Conservation (phyloP, 164 flowering plant genomes). For the Tetracentron sinense region DNA sequence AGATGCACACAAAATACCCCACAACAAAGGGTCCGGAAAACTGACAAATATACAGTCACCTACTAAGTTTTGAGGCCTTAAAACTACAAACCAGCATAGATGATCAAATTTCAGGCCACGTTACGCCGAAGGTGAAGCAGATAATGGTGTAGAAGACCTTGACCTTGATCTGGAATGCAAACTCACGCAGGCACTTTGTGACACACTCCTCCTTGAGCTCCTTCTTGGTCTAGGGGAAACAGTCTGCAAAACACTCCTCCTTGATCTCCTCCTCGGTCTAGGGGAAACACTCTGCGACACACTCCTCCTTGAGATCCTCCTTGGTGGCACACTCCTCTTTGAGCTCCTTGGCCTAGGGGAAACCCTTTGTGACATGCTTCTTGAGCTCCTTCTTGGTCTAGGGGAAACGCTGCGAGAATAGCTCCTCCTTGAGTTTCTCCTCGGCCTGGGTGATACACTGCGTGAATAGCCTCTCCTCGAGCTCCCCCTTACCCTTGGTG, state of each 20-base stretch:
- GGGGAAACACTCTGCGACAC: conserved; percentile 4
- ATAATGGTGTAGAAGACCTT: no score
- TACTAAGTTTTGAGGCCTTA: no score
- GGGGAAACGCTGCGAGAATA: conserved; percentile 25
- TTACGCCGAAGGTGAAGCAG: no score
- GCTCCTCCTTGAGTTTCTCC: conserved; percentile 22
- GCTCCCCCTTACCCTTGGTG: conserved; percentile 14
- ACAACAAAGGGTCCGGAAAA: no score
- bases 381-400: conserved; percentile 11
- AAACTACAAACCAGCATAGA: no score
- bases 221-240: neutral
- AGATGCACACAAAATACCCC: no score
- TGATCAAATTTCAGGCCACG: no score
- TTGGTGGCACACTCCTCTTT: conserved; percentile 6
- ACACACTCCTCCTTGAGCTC: neutral
- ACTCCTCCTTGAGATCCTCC: conserved; percentile 17
- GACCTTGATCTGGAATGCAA: no score
- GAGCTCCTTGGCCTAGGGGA: conserved; percentile 22
- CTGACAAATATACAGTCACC: no score
- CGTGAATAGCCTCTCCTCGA: conserved; percentile 17
- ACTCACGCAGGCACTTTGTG: neutral
- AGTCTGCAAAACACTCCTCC: neutral
- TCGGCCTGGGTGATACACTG: conserved; percentile 12
- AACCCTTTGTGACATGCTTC: conserved; percentile 25
- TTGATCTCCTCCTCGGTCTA: neutral